Percentiles rank a stretch among this genome's conserved stretches.
Conservation (phyloP, 192 early-diverging fungal genomes). For the Podila verticillata region DNA sequence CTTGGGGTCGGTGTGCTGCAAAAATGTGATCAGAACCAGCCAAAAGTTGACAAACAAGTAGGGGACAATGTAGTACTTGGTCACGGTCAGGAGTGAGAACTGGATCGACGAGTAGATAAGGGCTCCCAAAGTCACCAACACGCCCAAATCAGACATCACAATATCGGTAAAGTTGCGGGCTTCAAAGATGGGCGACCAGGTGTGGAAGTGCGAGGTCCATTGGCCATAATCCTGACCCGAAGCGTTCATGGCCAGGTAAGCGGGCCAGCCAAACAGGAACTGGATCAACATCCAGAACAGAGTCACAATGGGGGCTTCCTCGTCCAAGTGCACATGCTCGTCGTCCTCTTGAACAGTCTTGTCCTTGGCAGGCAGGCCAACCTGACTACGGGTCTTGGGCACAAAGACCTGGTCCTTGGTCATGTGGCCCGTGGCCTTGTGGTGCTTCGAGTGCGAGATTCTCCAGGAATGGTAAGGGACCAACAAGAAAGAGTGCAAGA, state of each 20-base stretch:
- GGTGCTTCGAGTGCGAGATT: conserved; percentile 91
- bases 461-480: conserved; percentile 97
- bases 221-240: conserved; percentile 81
- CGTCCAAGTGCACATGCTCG: conserved; percentile 57
- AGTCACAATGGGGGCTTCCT: conserved; percentile 78
- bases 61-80: conserved; percentile 90
- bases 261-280: conserved; percentile 89
- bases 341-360: conserved; percentile 54
- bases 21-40: conserved; percentile 95
- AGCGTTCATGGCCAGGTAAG: conserved; percentile 82
- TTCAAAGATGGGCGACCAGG: conserved; percentile 82
- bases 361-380: conserved; percentile 61
- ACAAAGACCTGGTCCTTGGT: conserved; percentile 96
- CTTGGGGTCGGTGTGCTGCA: conserved; percentile 91
- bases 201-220: conserved; percentile 90
- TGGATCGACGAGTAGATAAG: conserved; percentile 62
- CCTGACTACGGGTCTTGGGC: conserved; percentile 73
- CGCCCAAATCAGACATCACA: conserved; percentile 79
- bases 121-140: conserved; percentile 62
- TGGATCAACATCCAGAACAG: conserved; percentile 73
- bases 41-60: conserved; percentile 95
- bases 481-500: conserved; percentile 89
- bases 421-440: conserved; percentile 92
- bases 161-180: conserved; percentile 75
- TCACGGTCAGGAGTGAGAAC: conserved; percentile 68